phyloP scores from a whole-genome alignment of 2,329 filamentous ascomycete genomes.

The Sporothrix luriei region DNA sequence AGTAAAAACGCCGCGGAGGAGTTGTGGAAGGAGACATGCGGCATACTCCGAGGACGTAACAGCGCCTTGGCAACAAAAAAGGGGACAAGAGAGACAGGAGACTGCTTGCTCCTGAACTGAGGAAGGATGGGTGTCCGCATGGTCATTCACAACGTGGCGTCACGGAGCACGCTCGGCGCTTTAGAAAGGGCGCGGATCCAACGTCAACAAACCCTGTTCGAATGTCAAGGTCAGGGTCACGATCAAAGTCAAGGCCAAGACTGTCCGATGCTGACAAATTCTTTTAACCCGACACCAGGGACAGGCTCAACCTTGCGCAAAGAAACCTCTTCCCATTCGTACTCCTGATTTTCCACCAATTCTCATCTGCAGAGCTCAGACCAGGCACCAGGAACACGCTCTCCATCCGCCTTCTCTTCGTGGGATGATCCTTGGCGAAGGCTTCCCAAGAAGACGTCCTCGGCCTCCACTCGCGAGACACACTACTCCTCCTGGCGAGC shows the following conservation, averaged over 20 bases:
- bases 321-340: not conserved
- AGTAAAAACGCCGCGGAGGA: not conserved
- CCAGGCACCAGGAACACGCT: too few species aligned
- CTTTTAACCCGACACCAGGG: not conserved
- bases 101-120: not conserved
- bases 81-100: constrained; percentile 14
- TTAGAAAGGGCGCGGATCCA: not conserved
- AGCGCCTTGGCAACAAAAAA: not conserved
- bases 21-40: not conserved
- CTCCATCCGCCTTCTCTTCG: not conserved
- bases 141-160: not conserved
- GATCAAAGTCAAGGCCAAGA: constrained; percentile 5
- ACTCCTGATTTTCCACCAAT: not conserved
- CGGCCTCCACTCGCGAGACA: constrained; percentile 3
- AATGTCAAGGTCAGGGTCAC: not conserved
- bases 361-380: not conserved
- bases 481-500: not conserved
- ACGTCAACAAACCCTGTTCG: not conserved
- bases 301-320: not conserved
- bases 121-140: not conserved
- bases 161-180: too few species aligned
- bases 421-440: not conserved
- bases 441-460: not conserved
- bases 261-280: not conserved
- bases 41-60: too few species aligned